These are phyloP conservation scores for Termitomyces sp. DNA, from an alignment of 768 basidiomycete genomes.

Conservation along the genomic window DNA sequence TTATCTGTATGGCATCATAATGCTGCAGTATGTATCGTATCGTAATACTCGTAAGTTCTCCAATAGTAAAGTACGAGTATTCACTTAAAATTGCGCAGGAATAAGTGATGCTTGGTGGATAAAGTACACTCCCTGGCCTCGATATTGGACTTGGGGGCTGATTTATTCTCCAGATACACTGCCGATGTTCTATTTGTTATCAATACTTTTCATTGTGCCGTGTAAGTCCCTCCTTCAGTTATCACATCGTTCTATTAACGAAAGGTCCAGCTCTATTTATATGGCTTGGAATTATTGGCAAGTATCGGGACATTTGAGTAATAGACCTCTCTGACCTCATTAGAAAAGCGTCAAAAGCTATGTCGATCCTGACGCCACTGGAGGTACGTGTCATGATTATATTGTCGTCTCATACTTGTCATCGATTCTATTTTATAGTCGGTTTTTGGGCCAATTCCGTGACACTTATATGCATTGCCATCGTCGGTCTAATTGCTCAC, in stretches of 20 bases:
- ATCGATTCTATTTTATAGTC: conserved; percentile 11
- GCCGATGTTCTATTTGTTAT: conserved; percentile 21
- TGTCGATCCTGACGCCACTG: conserved; percentile 9
- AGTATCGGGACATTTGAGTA: background rate
- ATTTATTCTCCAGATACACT: conserved; percentile 13
- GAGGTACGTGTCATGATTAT: conserved; percentile 5
- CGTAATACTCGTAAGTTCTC: conserved; percentile 26
- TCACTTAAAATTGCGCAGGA: conserved; percentile 9
- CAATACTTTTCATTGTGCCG: conserved; percentile 24
- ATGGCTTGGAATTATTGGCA: conserved; percentile 22
- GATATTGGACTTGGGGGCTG: background rate
- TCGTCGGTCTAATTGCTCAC: conserved; percentile 33
- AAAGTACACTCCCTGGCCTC: conserved; percentile 11
- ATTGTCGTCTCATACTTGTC: background rate
- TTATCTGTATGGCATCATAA: conserved; percentile 21
- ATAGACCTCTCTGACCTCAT: background rate
- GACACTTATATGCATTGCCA: conserved; percentile 28
- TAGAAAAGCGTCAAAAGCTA: conserved; percentile 15
- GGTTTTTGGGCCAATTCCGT: conserved; percentile 29
- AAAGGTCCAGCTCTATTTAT: conserved; percentile 18
- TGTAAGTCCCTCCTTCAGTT: conserved; percentile 6
- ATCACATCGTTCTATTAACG: background rate
- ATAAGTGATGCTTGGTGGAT: conserved; percentile 23
- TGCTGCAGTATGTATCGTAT: conserved; percentile 26
- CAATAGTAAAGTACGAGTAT: background rate